Evolutionary conservation across 352 stramenopile species (phyloP).

Genomic region (Phytophthora melonis): DNA sequence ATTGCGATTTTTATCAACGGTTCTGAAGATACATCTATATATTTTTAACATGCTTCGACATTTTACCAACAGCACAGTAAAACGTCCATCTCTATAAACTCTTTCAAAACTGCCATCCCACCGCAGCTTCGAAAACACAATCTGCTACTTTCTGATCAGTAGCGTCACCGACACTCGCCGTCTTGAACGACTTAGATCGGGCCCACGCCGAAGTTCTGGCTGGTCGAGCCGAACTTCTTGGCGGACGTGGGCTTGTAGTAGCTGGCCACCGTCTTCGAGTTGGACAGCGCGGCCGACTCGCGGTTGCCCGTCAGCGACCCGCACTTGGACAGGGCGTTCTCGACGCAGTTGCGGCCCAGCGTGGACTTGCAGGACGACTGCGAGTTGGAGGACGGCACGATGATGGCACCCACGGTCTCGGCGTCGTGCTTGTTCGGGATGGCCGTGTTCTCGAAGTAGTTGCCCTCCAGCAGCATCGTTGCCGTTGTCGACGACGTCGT

Average conservation of each 20-base stretch:
- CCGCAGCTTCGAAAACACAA: too few relatives aligned
- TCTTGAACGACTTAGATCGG: conserved; percentile 10
- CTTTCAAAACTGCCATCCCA: too few relatives aligned
- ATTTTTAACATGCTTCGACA: too few relatives aligned
- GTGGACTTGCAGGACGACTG: conserved; percentile 27
- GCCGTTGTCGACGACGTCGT: conserved; percentile 43
- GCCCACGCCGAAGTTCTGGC: conserved; percentile 33
- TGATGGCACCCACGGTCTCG: conserved; percentile 24
- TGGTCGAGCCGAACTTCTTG: conserved; percentile 26
- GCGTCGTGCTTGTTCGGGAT: conserved; percentile 20
- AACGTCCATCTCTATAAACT: too few relatives aligned
- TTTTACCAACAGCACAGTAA: too few relatives aligned
- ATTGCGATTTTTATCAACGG: too few relatives aligned
- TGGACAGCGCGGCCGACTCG: conserved; percentile 19
- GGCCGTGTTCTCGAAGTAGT: conserved; percentile 52
- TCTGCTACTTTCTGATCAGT: too few relatives aligned
- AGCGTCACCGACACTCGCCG: too few relatives aligned
- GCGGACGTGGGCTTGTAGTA: conserved; percentile 17
- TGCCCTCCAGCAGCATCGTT: conserved; percentile 54
- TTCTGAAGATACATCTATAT: too few relatives aligned
- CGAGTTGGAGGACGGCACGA: conserved; percentile 15
- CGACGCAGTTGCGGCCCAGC: conserved; percentile 39
- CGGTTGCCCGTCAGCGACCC: conserved; percentile 22
- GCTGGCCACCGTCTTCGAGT: conserved; percentile 22
- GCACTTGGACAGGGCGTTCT: conserved; percentile 37